A percentile compares a stretch with the other conserved stretches of the same genome.
These are phyloP conservation scores for Naematelia aurantialba DNA, from an alignment of 768 basidiomycete genomes.

Conservation along the genomic window DNA sequence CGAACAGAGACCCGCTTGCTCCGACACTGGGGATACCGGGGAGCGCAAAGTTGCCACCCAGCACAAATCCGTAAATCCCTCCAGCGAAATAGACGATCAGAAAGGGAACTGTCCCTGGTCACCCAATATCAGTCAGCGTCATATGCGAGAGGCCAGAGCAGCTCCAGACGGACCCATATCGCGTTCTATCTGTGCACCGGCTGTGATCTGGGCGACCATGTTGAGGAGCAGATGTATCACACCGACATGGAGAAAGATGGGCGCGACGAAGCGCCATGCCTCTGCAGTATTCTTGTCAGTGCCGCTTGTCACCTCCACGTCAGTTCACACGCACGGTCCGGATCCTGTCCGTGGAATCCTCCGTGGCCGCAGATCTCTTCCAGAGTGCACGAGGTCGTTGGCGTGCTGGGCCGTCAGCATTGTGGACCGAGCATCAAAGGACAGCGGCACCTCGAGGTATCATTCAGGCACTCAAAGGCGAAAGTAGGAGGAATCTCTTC, in stretches of 20 bases:
- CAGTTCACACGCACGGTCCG: conserved; percentile 38
- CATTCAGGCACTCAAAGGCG: conserved; percentile 63
- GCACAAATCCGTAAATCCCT: conserved; percentile 80
- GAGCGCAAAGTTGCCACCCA: conserved; percentile 89
- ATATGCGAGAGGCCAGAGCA: background rate
- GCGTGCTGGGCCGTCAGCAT: conserved; percentile 52
- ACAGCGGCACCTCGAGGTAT: conserved; percentile 62
- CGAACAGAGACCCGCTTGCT: conserved; percentile 89
- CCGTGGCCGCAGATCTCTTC: conserved; percentile 87
- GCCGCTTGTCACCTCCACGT: background rate
- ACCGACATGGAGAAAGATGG: conserved; percentile 93
- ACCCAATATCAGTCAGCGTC: background rate
- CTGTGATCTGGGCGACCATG: conserved; percentile 75
- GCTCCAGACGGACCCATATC: conserved; percentile 62
- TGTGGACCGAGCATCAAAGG: background rate
- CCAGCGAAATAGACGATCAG: conserved; percentile 75
- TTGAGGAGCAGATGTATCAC: conserved; percentile 87
- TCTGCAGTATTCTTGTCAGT: conserved; percentile 9
- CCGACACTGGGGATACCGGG: conserved; percentile 85
- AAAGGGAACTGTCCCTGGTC: conserved; percentile 66
- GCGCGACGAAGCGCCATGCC: conserved; percentile 66
- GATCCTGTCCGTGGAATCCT: conserved; percentile 57
- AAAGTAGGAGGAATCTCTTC: conserved; percentile 25
- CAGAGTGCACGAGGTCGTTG: conserved; percentile 65
- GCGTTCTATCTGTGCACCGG: conserved; percentile 72